Evolutionary conservation across 75 land plant species (phyloP).

Genomic region (Sequoiadendron giganteum): DNA sequence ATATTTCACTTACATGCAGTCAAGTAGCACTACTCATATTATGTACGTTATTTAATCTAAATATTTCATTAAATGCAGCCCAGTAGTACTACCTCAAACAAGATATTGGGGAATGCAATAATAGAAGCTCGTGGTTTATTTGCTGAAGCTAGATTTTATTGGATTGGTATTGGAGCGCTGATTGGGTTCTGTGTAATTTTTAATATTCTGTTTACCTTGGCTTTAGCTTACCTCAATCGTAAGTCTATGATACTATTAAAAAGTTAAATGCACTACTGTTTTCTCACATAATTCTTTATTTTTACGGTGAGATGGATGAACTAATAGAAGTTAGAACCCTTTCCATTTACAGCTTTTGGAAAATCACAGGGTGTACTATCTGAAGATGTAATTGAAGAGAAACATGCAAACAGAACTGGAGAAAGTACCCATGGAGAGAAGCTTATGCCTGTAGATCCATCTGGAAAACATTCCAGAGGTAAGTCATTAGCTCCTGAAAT

Average conservation of each 20-base stretch:
- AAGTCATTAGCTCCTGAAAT: background rate
- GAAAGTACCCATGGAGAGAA: slow-evolving; percentile 9
- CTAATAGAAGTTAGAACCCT: background rate
- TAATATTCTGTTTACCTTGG: slow-evolving; percentile 21
- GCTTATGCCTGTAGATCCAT: slow-evolving; percentile 34
- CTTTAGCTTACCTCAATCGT: slow-evolving; percentile 2
- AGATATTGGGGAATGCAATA: slow-evolving; percentile 17
- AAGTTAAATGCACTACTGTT: slow-evolving; percentile 17
- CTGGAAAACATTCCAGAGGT: slow-evolving; percentile 32
- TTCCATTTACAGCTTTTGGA: slow-evolving; percentile 48
- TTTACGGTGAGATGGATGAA: slow-evolving; percentile 4
- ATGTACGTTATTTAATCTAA: background rate
- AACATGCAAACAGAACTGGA: slow-evolving; percentile 18
- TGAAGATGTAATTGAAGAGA: slow-evolving; percentile 41
- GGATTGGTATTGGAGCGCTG: slow-evolving; percentile 37
- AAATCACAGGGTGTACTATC: slow-evolving; percentile 49
- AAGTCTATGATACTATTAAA: slow-evolving; percentile 17
- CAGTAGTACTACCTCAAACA: background rate
- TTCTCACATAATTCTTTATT: background rate
- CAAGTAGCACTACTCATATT: background rate
- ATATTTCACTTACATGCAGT: too few relatives aligned
- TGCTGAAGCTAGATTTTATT: slow-evolving; percentile 33
- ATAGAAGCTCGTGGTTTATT: slow-evolving; percentile 28
- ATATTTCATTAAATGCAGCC: background rate
- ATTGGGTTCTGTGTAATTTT: slow-evolving; percentile 28